A percentile compares a stretch with the other conserved stretches of the same genome.
Evolutionary conservation across 768 basidiomycete genomes (phyloP).

Genomic region (Fibroporia radiculosa): DNA sequence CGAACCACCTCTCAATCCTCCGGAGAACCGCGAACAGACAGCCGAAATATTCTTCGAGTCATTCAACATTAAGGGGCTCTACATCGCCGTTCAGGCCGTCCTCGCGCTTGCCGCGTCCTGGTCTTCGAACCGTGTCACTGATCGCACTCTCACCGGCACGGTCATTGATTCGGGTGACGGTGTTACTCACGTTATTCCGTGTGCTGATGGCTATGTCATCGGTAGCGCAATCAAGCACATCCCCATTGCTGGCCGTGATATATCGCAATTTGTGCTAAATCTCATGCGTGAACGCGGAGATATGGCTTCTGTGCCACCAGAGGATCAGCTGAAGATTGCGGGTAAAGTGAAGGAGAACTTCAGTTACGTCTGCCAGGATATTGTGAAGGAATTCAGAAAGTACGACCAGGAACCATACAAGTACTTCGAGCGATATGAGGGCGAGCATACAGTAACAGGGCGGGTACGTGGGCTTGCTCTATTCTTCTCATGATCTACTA

Average conservation of each 20-base stretch:
- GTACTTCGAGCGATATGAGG: slow-evolving; percentile 89
- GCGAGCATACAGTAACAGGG: slow-evolving; percentile 88
- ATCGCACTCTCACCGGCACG: slow-evolving; percentile 91
- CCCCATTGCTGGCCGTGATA: slow-evolving; percentile 96
- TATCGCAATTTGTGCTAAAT: slow-evolving; percentile 93
- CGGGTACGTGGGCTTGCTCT: slow-evolving; percentile 44
- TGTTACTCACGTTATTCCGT: slow-evolving; percentile 96
- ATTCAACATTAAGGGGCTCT: slow-evolving; percentile 97
- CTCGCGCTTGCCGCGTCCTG: slow-evolving; percentile 97
- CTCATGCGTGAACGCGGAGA: slow-evolving; percentile 94
- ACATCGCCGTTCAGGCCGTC: slow-evolving; percentile 98
- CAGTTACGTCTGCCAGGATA: slow-evolving; percentile 98
- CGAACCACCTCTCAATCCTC: slow-evolving; percentile 97
- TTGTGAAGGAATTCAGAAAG: slow-evolving; percentile 97
- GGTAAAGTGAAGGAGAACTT: slow-evolving; percentile 96
- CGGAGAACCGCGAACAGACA: slow-evolving; percentile 98
- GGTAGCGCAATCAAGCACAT: slow-evolving; percentile 99
- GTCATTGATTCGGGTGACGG: slow-evolving; percentile 99
- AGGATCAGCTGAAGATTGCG: slow-evolving; percentile 89
- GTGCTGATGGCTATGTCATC: slow-evolving; percentile 97
- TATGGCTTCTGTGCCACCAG: slow-evolving; percentile 82
- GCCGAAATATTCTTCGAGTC: slow-evolving; percentile 99
- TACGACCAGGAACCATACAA: slow-evolving; percentile 95
- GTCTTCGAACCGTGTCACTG: slow-evolving; percentile 83
- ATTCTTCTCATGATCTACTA: background rate